phyloP scores from a whole-genome alignment of 345 rosid species.

The Salix koriyanagi region DNA sequence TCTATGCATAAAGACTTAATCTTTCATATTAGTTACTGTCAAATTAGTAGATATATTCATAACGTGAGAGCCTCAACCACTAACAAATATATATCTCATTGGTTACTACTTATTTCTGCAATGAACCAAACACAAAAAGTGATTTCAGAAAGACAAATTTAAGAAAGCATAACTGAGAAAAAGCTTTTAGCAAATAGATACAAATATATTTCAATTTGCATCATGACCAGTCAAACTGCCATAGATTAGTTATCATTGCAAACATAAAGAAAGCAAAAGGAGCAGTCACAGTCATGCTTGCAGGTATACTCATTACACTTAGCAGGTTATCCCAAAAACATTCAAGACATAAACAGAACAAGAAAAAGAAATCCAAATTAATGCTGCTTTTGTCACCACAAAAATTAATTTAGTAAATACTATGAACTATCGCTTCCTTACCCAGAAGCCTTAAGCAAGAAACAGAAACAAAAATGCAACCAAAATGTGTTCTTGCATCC shows the following conservation, averaged over 20 bases:
- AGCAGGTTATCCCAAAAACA: conserved; percentile 12
- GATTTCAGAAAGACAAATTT: not conserved
- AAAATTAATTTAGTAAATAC: not conserved
- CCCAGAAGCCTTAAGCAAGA: not conserved
- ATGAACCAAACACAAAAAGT: not conserved
- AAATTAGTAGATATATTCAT: not conserved
- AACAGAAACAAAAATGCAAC: not conserved
- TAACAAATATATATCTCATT: not conserved
- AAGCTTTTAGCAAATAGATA: not conserved
- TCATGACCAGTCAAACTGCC: conserved; percentile 20
- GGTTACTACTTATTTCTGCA: not conserved
- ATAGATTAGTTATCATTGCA: conserved; percentile 20
- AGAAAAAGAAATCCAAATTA: not conserved
- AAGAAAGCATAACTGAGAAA: not conserved
- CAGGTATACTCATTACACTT: conserved; percentile 28
- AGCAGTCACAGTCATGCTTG: conserved; percentile 29
- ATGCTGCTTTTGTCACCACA: conserved; percentile 1
- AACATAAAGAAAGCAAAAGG: conserved; percentile 21
- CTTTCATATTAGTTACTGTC: not conserved
- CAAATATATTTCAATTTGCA: conserved; percentile 11
- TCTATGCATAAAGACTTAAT: not conserved
- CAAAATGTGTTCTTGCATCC: not conserved
- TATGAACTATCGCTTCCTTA: not conserved
- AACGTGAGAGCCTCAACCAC: not conserved
- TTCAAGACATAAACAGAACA: not conserved